Percentiles rank a stretch among this genome's conserved stretches.
These are phyloP conservation scores for Rhizopogon hawkerae DNA, from an alignment of 1,284 basidiomycete species.

Conservation along the genomic window DNA sequence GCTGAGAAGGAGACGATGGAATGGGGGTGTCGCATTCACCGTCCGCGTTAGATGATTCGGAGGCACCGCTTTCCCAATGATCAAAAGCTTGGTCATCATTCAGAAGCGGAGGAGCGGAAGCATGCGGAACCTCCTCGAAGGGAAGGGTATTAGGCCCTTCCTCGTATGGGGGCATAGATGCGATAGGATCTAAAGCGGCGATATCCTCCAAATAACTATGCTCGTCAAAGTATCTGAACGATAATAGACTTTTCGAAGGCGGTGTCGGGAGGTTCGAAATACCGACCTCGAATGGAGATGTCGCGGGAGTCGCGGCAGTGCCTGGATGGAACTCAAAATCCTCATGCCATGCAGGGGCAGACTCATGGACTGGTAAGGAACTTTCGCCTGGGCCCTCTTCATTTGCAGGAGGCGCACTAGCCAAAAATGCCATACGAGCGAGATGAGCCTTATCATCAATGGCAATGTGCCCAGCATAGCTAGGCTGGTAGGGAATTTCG, in stretches of 20 bases:
- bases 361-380: slow-evolving; percentile 7
- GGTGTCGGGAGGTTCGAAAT: slow-evolving; percentile 27
- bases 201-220: slow-evolving; percentile 33
- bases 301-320: neutral
- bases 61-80: slow-evolving; percentile 16
- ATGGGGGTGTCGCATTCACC: slow-evolving; percentile 1
- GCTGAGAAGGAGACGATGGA: neutral
- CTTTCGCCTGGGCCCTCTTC: neutral
- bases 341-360: slow-evolving; percentile 24
- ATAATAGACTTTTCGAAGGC: slow-evolving; percentile 33
- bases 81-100: slow-evolving; percentile 22
- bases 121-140: slow-evolving; percentile 30
- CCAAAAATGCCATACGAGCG: slow-evolving; percentile 45
- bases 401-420: slow-evolving; percentile 42
- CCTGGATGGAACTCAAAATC: slow-evolving; percentile 13
- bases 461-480: slow-evolving; percentile 54
- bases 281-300: slow-evolving; percentile 4
- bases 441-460: slow-evolving; percentile 66
- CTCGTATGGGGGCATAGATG: slow-evolving; percentile 16
- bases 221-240: slow-evolving; percentile 31
- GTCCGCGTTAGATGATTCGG: neutral
- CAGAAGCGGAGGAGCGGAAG: slow-evolving; percentile 31
- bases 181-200: slow-evolving; percentile 20
- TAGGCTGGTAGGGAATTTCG: slow-evolving; percentile 18
- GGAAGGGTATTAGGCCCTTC: slow-evolving; percentile 37